Conservation (phyloP, 169 alveolate genomes). For the Ichthyophthirius multifiliis region DNA sequence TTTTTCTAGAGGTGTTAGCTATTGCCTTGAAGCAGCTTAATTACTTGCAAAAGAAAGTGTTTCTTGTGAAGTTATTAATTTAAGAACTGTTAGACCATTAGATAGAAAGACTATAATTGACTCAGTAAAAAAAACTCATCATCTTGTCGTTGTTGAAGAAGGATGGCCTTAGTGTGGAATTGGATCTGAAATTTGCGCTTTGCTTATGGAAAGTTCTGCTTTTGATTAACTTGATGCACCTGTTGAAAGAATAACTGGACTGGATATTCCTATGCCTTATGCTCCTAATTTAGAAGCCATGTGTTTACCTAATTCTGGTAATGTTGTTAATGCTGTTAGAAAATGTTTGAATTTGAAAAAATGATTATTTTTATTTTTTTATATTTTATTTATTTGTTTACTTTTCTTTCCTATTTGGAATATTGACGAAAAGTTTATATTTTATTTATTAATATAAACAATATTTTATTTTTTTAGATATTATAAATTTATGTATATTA, state of each 20-base stretch:
- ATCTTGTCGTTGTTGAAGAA: constrained; percentile 90
- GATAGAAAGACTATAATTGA: constrained; percentile 83
- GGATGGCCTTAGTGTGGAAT: constrained; percentile 91
- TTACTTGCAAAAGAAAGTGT: constrained; percentile 73
- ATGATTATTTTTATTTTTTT: too few relatives aligned
- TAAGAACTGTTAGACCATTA: constrained; percentile 87
- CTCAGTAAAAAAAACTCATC: constrained; percentile 85
- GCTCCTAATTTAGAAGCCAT: constrained; percentile 60
- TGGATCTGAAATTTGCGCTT: constrained; percentile 75
- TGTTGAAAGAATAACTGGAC: constrained; percentile 75
- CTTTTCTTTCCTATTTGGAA: too few relatives aligned
- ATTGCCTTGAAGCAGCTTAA: constrained; percentile 87
- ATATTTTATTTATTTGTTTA: too few relatives aligned
- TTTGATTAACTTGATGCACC: constrained; percentile 83
- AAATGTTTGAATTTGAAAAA: too few relatives aligned
- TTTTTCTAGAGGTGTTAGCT: constrained; percentile 83
- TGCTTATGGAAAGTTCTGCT: constrained; percentile 60
- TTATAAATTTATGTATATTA: too few relatives aligned
- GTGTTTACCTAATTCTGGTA: constrained; percentile 56
- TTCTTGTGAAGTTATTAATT: constrained; percentile 86
- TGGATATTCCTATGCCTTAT: constrained; percentile 81
- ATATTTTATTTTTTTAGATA: too few relatives aligned
- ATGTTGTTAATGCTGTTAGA: constrained; percentile 61
- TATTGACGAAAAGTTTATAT: too few relatives aligned
- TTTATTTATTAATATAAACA: too few relatives aligned